These are phyloP conservation scores for Cyclotella sp. DNA, from an alignment of 108 stramenopile genomes.

Conservation along the genomic window DNA sequence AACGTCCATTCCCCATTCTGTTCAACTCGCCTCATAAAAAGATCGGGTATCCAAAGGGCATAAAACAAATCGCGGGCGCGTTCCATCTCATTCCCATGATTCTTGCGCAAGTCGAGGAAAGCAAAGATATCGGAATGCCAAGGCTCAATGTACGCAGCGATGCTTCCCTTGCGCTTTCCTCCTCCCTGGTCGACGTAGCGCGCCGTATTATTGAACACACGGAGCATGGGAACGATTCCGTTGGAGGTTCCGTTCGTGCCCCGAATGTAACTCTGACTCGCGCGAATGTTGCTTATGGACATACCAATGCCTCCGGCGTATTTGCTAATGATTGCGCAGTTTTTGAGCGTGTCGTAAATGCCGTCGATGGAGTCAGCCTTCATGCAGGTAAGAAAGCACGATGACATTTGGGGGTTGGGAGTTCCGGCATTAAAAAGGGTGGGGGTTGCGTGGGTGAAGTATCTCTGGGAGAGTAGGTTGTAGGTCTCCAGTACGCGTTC, in stretches of 20 bases:
- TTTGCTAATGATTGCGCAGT: conserved; percentile 99
- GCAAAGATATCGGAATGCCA: conserved; percentile 99
- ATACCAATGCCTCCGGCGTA: conserved; percentile 99
- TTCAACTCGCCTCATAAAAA: conserved; percentile 99
- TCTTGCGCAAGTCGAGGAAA: conserved; percentile 98
- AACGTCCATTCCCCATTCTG: conserved; percentile 92
- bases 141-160: conserved; percentile 99
- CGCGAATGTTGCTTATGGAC: conserved; percentile 94
- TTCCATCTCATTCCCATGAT: conserved; percentile 98
- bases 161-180: conserved; percentile 98
- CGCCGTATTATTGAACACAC: conserved; percentile 99
- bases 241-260: conserved; percentile 99
- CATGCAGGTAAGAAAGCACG: conserved; percentile 96
- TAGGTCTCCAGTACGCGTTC: conserved; percentile 94
- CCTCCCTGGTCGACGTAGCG: conserved; percentile 99
- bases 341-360: conserved; percentile 99
- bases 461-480: conserved; percentile 90
- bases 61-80: conserved; percentile 98
- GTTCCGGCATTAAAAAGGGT: conserved; percentile 99
- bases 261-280: conserved; percentile 92
- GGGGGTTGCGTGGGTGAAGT: conserved; percentile 99
- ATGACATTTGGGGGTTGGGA: conserved; percentile 96
- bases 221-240: conserved; percentile 99
- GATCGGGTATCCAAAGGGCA: conserved; percentile 98
- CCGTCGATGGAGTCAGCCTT: conserved; percentile 99